phyloP scores from a whole-genome alignment of 108 stramenopile genomes.

The Stephanodiscus minutulus region DNA sequence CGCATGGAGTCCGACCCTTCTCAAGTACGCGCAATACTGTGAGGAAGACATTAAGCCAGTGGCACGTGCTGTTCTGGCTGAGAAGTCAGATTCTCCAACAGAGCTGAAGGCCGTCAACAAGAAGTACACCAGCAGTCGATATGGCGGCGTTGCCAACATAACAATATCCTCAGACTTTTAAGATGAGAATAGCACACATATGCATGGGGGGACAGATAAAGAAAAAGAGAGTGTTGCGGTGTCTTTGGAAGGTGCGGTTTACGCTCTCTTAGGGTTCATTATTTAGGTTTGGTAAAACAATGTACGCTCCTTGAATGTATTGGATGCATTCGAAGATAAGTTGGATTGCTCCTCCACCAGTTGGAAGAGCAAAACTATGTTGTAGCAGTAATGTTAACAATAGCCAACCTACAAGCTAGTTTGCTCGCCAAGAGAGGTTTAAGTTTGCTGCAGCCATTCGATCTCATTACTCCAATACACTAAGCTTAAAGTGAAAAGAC shows the following conservation, averaged over 20 bases:
- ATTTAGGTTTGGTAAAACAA: neutral
- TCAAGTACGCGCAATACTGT: constrained; percentile 76
- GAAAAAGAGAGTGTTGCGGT: neutral
- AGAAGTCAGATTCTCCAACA: constrained; percentile 41
- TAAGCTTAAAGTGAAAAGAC: no score
- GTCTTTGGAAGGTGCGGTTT: constrained; percentile 6
- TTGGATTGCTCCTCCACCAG: neutral
- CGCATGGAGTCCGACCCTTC: constrained; percentile 89
- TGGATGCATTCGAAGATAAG: constrained; percentile 11
- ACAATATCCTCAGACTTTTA: constrained; percentile 48
- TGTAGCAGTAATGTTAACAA: constrained; percentile 9
- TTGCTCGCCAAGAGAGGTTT: no score
- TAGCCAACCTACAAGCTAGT: neutral
- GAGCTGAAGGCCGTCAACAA: constrained; percentile 67
- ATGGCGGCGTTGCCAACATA: constrained; percentile 61
- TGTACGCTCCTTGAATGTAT: constrained; percentile 1
- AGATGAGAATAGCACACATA: neutral
- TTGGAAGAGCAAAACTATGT: neutral
- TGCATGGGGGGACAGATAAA: neutral
- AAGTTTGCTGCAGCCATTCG: no score
- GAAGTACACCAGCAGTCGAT: constrained; percentile 70
- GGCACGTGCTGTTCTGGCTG: constrained; percentile 61
- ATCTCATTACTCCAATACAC: no score
- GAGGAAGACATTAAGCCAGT: constrained; percentile 82
- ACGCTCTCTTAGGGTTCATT: constrained; percentile 17